Percentiles rank a stretch among this genome's conserved stretches.
Conservation (phyloP, 2,329 filamentous ascomycete genomes). For the Fusarium buharicum region DNA sequence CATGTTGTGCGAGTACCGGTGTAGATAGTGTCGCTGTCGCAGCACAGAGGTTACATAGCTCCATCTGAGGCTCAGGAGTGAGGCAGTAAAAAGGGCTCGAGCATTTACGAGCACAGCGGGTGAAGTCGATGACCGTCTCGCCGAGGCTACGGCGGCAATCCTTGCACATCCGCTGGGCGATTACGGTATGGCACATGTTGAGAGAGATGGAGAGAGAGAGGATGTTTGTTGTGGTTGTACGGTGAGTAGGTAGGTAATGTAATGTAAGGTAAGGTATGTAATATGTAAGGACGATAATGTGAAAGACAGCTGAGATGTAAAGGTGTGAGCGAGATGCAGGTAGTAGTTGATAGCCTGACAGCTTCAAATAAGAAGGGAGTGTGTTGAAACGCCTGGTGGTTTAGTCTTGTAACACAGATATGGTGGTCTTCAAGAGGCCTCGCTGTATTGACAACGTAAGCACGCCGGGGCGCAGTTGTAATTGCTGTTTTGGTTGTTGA, state of each 20-base stretch:
- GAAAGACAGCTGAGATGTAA: conserved; percentile 4
- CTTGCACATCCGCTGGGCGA: conserved; percentile 47
- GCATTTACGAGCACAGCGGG: conserved; percentile 46
- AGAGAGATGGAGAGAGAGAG: not conserved
- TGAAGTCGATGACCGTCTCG: conserved; percentile 47
- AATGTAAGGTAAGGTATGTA: not conserved
- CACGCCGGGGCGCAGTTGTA: conserved; percentile 33
- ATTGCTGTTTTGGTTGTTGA: conserved; percentile 26
- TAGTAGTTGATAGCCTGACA: conserved; percentile 17
- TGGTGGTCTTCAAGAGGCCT: conserved; percentile 26
- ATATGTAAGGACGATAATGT: not conserved
- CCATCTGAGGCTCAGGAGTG: conserved; percentile 44
- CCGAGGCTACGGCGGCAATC: conserved; percentile 43
- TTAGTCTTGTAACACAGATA: conserved; percentile 33
- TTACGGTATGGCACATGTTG: conserved; percentile 47
- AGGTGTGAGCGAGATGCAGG: conserved; percentile 5
- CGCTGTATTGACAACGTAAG: conserved; percentile 38
- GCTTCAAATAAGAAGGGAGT: conserved; percentile 14
- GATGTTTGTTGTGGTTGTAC: conserved; percentile 21
- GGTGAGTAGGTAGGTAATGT: conserved; percentile 2
- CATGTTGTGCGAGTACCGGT: conserved; percentile 44
- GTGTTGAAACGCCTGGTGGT: conserved; percentile 27
- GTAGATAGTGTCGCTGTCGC: conserved; percentile 36
- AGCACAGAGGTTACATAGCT: conserved; percentile 42
- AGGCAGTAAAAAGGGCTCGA: conserved; percentile 47